These are phyloP conservation scores for Colletotrichum sp. DNA, from an alignment of 2,329 filamentous ascomycete genomes.

Conservation along the genomic window DNA sequence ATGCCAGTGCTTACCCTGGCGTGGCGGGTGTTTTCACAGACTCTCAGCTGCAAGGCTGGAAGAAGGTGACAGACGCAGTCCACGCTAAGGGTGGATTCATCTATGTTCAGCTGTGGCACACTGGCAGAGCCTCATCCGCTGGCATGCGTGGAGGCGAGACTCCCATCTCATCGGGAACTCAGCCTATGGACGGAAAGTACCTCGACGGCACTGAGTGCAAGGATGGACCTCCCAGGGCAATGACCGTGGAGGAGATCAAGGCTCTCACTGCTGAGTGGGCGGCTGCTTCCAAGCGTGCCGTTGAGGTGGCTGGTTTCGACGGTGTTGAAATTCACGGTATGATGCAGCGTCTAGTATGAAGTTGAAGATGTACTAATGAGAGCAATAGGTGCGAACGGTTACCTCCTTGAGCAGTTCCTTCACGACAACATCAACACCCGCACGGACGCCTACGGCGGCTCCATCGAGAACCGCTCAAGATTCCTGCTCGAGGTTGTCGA, in stretches of 20 bases:
- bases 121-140: constrained; percentile 53
- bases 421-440: constrained; percentile 54
- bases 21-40: constrained; percentile 33
- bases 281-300: constrained; percentile 55
- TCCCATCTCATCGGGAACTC: constrained; percentile 35
- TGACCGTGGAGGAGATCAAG: constrained; percentile 70
- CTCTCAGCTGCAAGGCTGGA: constrained; percentile 54
- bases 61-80: constrained; percentile 63
- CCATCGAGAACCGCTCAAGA: constrained; percentile 56
- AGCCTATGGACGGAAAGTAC: constrained; percentile 38
- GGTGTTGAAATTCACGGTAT: constrained; percentile 64
- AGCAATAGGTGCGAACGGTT: constrained; percentile 54
- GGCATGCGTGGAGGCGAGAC: constrained; percentile 27
- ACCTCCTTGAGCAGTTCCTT: constrained; percentile 66
- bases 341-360: background rate
- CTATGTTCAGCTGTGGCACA: constrained; percentile 65
- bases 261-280: constrained; percentile 63
- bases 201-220: constrained; percentile 22
- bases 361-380: background rate
- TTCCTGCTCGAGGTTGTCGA: constrained; percentile 53
- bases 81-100: constrained; percentile 67
- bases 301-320: constrained; percentile 69
- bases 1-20: constrained; percentile 31
- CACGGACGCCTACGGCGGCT: constrained; percentile 57
- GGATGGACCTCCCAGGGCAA: constrained; percentile 58